A percentile compares a stretch with the other conserved stretches of the same genome.
Conservation (phyloP, 2,329 filamentous ascomycete genomes). For the Penicillium digitatum region DNA sequence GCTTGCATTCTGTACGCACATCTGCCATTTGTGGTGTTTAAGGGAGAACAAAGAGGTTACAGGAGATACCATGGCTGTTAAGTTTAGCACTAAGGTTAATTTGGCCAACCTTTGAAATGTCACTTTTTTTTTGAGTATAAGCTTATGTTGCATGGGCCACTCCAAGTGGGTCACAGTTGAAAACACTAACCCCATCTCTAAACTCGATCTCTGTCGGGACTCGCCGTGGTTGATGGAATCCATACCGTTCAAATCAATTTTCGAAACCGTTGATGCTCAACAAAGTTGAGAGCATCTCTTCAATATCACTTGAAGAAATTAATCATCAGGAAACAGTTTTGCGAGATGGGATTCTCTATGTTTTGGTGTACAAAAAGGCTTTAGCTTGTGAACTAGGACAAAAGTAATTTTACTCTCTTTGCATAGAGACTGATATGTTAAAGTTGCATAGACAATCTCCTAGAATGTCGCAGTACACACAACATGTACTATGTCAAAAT, state of each 20-base stretch:
- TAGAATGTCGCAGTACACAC: not conserved
- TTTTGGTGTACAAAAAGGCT: not conserved
- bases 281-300: too few species aligned
- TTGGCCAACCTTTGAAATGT: slow-evolving; percentile 1
- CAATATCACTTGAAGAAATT: too few species aligned
- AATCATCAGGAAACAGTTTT: too few species aligned
- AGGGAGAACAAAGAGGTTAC: not conserved
- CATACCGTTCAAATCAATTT: too few species aligned
- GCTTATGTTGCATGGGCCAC: not conserved
- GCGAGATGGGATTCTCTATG: too few species aligned
- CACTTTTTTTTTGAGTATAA: not conserved
- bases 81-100: not conserved
- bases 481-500: not conserved
- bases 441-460: not conserved
- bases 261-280: too few species aligned
- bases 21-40: slow-evolving; percentile 1
- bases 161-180: not conserved
- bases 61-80: slow-evolving; percentile 6
- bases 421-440: not conserved
- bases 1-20: not conserved
- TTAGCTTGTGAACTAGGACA: not conserved
- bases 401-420: not conserved
- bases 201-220: too few species aligned
- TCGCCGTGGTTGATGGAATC: too few species aligned
- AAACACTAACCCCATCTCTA: too few species aligned